Base-by-base conservation (phyloP, 352 stramenopile genomes). In the Saprolegnia parasitica region DNA sequence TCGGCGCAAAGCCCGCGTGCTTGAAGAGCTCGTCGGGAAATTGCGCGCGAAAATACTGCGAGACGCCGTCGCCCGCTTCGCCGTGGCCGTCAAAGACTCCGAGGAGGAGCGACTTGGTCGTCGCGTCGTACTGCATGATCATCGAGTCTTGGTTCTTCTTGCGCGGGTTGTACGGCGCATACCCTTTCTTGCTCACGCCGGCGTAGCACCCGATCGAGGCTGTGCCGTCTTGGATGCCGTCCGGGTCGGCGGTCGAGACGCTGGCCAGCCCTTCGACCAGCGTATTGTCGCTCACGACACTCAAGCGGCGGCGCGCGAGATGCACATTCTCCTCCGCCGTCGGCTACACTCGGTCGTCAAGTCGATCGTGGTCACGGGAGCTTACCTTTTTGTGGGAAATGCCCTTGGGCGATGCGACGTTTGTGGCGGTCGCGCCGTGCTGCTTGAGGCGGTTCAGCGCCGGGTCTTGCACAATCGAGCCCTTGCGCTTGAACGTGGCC, bases 81-180 rank as follows among this genome's bases (percentile, higher is more conserved):
- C 96, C 96, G 71, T 99, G 96, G 56, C 96, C 96, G 78, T 99
- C 96, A 76, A 99, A 91, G 11, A 98, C 95, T 56, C 91, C 97
- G 9, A 99, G 84, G 60, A 99, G 83, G 24, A 99, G 81, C 56
- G 90, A 93, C 65, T 96, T 96, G 13, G 95, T 96, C 9, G 82
- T 79, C 0, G 83, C 66, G 72, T 98, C 92, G 68, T 98, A 92
- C 16, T 91, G 84, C 84, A 98, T 98, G 68, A 98, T 92, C 74
- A 99, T 89, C 29, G 91, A 83, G 77, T 99, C 96, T 68, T 99
- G 96, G 76, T 99, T 98, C 79, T 98, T 98, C 83, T 99, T 99
- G 46, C 95, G 86, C 18, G 93, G 93, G 72, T 98, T 98, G 77
- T 98, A 98, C 55, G 87, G 82, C 57, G 86, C 83, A 57, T 93